A percentile compares a stretch with the other conserved stretches of the same genome.
Conservation (phyloP, 1,139 yeast genomes). For the Magnusiomyces magnusii region DNA sequence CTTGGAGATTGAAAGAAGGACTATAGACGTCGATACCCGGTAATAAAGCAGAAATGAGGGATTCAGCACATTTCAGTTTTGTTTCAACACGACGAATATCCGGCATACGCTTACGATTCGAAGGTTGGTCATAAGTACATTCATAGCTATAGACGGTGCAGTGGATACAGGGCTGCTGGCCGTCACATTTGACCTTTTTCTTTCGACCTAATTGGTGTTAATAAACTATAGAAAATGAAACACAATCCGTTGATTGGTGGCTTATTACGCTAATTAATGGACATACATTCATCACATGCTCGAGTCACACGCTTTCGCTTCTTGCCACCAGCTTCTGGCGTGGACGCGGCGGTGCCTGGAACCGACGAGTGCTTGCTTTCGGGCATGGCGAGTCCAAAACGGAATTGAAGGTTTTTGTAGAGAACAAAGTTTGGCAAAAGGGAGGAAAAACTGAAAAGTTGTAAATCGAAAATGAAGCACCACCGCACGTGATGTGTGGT, state of each 20-base stretch:
- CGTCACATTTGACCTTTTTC: constrained; percentile 84
- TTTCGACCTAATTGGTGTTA: constrained; percentile 33
- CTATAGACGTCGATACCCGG: constrained; percentile 44
- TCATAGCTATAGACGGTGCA: constrained; percentile 81
- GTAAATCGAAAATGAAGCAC: too few species aligned
- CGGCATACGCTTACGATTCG: constrained; percentile 46
- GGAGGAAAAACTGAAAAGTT: too few species aligned
- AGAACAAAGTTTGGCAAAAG: too few species aligned
- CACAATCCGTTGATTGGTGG: background rate
- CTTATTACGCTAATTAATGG: too few species aligned
- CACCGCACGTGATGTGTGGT: too few species aligned
- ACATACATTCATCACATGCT: constrained; percentile 74
- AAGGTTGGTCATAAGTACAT: constrained; percentile 73
- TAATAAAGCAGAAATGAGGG: constrained; percentile 39
- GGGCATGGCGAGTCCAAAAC: too few species aligned
- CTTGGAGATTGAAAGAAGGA: constrained; percentile 44
- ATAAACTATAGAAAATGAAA: constrained; percentile 12
- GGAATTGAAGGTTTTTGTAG: too few species aligned
- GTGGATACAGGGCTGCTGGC: constrained; percentile 78
- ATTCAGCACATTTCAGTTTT: constrained; percentile 34
- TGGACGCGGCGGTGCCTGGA: background rate
- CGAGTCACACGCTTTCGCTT: constrained; percentile 75
- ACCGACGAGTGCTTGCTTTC: background rate
- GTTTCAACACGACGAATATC: constrained; percentile 34
- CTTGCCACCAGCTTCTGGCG: constrained; percentile 10